phyloP scores from a whole-genome alignment of 495 filamentous ascomycete genomes.

The Neurospora sp. region DNA sequence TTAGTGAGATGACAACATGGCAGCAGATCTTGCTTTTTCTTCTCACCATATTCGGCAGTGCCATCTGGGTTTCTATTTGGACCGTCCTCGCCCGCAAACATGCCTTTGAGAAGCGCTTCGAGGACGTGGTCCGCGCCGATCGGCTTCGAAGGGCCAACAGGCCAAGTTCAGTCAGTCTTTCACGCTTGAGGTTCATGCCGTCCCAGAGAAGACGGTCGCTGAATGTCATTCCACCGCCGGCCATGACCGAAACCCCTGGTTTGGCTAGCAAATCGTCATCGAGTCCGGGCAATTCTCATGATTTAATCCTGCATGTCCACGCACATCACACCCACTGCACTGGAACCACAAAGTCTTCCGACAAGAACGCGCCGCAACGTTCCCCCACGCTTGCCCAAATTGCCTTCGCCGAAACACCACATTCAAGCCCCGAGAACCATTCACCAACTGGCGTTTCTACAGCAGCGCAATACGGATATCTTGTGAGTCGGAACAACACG shows the following conservation, averaged over 20 bases:
- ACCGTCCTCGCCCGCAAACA: conserved; percentile 56
- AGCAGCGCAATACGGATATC: not conserved
- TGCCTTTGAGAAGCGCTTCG: conserved; percentile 60
- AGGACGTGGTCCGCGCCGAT: conserved; percentile 44
- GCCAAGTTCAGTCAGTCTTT: conserved; percentile 2
- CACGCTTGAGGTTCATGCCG: conserved; percentile 6
- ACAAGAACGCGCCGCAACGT: not conserved
- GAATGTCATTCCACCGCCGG: not conserved
- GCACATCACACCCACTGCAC: not conserved
- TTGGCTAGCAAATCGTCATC: not conserved
- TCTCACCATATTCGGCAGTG: conserved; percentile 61
- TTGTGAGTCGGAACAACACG: not conserved
- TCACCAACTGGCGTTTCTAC: conserved; percentile 1
- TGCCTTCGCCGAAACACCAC: conserved; percentile 12
- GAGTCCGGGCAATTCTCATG: not conserved
- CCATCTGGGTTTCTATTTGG: conserved; percentile 54
- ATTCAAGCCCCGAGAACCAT: not conserved
- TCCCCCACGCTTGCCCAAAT: conserved; percentile 9
- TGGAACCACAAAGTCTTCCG: not conserved
- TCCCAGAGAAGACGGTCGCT: conserved; percentile 6
- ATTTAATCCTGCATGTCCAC: not conserved
- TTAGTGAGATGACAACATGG: conserved; percentile 63
- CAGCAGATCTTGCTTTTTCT: conserved; percentile 70
- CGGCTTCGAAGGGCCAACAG: conserved; percentile 18
- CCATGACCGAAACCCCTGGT: not conserved